Percentiles rank a stretch among this genome's conserved stretches.
Conservation (phyloP, 352 stramenopile species). For the Pythium rishiriense region DNA sequence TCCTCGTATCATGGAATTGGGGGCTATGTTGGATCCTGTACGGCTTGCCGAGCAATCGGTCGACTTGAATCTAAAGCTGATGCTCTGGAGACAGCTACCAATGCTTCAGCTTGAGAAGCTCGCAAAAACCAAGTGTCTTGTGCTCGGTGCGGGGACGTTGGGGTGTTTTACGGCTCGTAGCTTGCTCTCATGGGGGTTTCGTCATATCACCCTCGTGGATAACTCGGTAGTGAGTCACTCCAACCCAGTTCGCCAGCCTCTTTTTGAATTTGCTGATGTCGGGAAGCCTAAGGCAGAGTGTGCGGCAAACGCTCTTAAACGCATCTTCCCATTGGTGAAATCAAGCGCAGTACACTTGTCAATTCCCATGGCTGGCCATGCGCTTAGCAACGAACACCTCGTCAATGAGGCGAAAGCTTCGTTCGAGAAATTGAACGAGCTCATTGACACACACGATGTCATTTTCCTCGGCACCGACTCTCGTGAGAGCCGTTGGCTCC, state of each 20-base stretch:
- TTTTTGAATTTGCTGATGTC: conserved; percentile 96
- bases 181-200: conserved; percentile 97
- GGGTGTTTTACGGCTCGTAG: conserved; percentile 95
- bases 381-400: conserved; percentile 59
- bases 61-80: conserved; percentile 99
- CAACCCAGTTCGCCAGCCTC: conserved; percentile 97
- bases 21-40: conserved; percentile 69
- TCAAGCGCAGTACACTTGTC: conserved; percentile 87
- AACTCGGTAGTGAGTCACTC: conserved; percentile 97
- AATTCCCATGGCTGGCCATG: conserved; percentile 99
- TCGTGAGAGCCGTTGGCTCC: conserved; percentile 97
- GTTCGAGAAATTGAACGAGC: conserved; percentile 78
- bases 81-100: conserved; percentile 98
- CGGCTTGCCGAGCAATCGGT: conserved; percentile 94
- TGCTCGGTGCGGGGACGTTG: conserved; percentile 96
- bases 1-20: conserved; percentile 76
- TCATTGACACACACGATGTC: conserved; percentile 95
- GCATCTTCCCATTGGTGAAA: conserved; percentile 93
- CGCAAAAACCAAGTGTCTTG: conserved; percentile 90
- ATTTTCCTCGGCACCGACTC: conserved; percentile 98
- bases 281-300: conserved; percentile 93
- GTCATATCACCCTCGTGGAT: conserved; percentile 97
- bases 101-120: conserved; percentile 92
- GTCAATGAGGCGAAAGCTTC: conserved; percentile 63
- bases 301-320: conserved; percentile 90